Base-by-base conservation (phyloP, 495 filamentous ascomycete species). In the Lophiotrema nucula region DNA sequence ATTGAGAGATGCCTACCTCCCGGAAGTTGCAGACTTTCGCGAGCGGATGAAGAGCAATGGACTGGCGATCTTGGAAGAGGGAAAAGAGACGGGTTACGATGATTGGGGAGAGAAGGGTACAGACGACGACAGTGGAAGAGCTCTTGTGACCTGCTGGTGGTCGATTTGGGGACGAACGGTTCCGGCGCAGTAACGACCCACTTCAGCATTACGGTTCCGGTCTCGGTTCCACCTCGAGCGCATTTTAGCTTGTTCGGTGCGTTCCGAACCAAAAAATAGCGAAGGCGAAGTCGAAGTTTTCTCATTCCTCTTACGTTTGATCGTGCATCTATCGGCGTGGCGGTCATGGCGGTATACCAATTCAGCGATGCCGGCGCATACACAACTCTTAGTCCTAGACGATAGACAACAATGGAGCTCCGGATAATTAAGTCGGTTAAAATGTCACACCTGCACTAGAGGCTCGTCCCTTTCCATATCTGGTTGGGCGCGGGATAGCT, bases 81-180 rank as follows among this genome's bases (percentile, higher is more conserved):
- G 85, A 0, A 73, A 81, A 39, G 87, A 90, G 68, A 70, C 70
- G 1, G 88, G 87, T 2, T 78, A 78, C 55, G 87, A 90, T 66
- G 87, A 90, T 63, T 90, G 87, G 87, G 83, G 80, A 33, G 88
- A 83, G 86, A 35, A 42, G 11, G 49, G 49, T 22, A 81, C 77
- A 43, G 67, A 70, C 33, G 72, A 74, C 42, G 78, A 73, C 16
- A 76, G 72, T 25, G 77, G 62, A 13, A 39, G 73, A 38, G 67
- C 76, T 12, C 78, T 77, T 31, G 83, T 88, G 22, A 74, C 70
- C 27, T 86, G 84, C 67, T 86, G 83, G 85, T 89, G 84, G 85
- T 78, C 77, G 8, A 67, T 84, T 33, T 88, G 83, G 81, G 69
- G 64, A 26, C 38, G 42, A 45, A 47, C 31, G 31, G 31, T 8